Conservation (phyloP, 306 rosid genomes). For the Acacia melanoxylon region DNA sequence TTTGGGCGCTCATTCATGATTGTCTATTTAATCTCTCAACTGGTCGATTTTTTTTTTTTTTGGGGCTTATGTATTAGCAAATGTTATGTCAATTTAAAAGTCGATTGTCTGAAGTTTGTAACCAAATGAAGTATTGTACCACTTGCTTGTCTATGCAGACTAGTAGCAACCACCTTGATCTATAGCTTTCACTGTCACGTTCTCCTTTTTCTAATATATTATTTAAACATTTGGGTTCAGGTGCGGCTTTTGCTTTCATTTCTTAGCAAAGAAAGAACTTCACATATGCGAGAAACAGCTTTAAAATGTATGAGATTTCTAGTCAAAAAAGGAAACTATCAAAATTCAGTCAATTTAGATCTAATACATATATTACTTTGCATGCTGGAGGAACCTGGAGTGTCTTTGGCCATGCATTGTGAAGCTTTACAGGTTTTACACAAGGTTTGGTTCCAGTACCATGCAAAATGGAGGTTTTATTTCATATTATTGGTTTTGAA, state of each 20-base stretch:
- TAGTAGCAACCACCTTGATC: background rate
- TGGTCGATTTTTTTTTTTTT: background rate
- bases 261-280: constrained; percentile 45
- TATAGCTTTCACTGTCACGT: background rate
- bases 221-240: constrained; percentile 46
- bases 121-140: constrained; percentile 14
- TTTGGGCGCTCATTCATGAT: background rate
- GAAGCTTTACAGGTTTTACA: constrained; percentile 42
- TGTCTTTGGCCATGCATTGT: constrained; percentile 40
- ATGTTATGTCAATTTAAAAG: constrained; percentile 1
- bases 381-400: constrained; percentile 38
- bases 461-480: constrained; percentile 10
- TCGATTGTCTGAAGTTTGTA: background rate
- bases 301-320: constrained; percentile 62
- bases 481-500: constrained; percentile 4
- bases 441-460: constrained; percentile 41
- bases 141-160: constrained; percentile 20
- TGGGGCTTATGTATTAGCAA: background rate
- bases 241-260: constrained; percentile 58
- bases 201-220: constrained; percentile 11
- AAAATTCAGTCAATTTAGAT: constrained; percentile 30
- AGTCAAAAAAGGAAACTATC: constrained; percentile 41
- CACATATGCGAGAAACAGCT: constrained; percentile 47
- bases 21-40: background rate
- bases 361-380: constrained; percentile 28